Conservation (phyloP, 352 stramenopile genomes). For the Globisporangium uncinulatum region DNA sequence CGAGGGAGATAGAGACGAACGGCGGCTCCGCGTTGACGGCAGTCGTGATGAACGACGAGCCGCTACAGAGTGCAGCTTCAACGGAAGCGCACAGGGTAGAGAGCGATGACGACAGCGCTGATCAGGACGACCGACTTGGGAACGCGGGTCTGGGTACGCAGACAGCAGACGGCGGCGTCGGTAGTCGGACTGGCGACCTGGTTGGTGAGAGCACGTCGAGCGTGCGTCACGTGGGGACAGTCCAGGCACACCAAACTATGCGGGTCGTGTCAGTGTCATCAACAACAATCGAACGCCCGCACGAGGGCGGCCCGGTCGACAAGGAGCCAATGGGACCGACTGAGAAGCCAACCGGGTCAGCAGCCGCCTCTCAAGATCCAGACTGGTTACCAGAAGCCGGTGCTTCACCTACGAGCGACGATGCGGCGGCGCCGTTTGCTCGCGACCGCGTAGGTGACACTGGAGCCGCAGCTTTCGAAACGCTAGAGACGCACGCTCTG, state of each 20-base stretch:
- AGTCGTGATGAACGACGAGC: too few relatives aligned
- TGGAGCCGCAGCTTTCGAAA: not conserved
- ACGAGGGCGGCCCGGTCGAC: not conserved
- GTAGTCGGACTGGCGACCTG: not conserved
- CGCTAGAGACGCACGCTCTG: not conserved
- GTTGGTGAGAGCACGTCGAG: not conserved
- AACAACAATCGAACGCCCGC: not conserved
- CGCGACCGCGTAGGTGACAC: not conserved
- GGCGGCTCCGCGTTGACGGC: too few relatives aligned
- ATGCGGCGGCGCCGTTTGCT: not conserved
- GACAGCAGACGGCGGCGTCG: too few relatives aligned
- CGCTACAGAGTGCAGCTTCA: too few relatives aligned
- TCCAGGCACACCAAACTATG: not conserved
- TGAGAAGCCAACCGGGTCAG: too few relatives aligned
- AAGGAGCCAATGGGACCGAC: too few relatives aligned
- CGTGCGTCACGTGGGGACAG: not conserved
- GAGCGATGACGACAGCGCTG: not conserved
- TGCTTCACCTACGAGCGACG: not conserved
- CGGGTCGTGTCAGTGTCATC: conserved; percentile 10
- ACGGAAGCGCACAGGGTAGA: too few relatives aligned
- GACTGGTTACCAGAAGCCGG: too few relatives aligned
- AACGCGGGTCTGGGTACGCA: too few relatives aligned
- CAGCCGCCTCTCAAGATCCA: too few relatives aligned
- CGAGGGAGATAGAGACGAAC: too few relatives aligned
- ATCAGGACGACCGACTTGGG: not conserved